Evolutionary conservation across 306 rosid genomes (phyloP).

Genomic region (Castanea sativa): DNA sequence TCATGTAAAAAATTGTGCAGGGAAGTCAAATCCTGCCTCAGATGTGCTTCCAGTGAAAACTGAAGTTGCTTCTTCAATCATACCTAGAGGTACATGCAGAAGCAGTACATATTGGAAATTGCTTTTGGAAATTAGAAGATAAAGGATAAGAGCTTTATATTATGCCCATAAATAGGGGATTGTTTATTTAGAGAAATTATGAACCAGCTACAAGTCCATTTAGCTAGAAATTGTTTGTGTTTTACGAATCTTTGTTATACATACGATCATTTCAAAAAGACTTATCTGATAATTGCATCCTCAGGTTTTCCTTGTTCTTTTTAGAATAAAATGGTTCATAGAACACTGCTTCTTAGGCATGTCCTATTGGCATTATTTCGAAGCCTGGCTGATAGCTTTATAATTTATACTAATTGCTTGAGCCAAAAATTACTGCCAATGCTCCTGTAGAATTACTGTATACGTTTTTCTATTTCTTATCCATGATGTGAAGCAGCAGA

Average conservation of each 20-base stretch:
- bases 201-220: not conserved
- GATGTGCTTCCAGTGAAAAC: not conserved
- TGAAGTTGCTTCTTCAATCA: constrained; percentile 18
- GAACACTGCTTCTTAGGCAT: not conserved
- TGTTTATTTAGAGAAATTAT: not conserved
- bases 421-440: not conserved
- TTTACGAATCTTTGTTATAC: not conserved
- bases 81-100: constrained; percentile 14
- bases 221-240: not conserved
- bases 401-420: not conserved
- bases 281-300: not conserved
- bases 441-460: too few species aligned
- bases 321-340: not conserved
- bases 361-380: not conserved
- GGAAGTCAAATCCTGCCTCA: constrained; percentile 18
- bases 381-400: too few species aligned
- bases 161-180: not conserved
- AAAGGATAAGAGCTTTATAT: not conserved
- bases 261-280: not conserved
- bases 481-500: not conserved
- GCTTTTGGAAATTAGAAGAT: not conserved
- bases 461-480: not conserved
- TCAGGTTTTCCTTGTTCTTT: not conserved
- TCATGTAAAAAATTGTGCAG: constrained; percentile 19
- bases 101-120: not conserved